Evolutionary conservation across 306 rosid genomes (phyloP).

Genomic region (Vigna angularis): DNA sequence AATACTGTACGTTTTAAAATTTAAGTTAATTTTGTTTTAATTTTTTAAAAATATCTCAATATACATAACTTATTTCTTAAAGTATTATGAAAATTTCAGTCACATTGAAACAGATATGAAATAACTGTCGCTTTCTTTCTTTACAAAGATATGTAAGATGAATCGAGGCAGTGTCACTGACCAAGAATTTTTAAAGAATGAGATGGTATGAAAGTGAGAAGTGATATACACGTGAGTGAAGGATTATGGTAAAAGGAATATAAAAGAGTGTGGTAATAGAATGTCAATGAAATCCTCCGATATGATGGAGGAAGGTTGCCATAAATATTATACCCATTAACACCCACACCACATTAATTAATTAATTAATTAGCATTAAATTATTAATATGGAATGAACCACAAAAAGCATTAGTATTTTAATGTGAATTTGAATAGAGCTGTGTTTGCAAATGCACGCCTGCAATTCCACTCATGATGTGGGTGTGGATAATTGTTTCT

Average conservation of each 20-base stretch:
- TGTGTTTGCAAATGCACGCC: constrained; percentile 63
- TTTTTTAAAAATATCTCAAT: no score
- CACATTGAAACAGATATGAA: no score
- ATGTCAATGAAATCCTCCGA: constrained; percentile 43
- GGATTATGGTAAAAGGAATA: constrained; percentile 57
- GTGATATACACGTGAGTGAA: constrained; percentile 39
- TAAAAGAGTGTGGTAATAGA: constrained; percentile 14
- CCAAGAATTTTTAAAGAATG: constrained; percentile 22
- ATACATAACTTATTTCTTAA: no score
- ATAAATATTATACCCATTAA: constrained; percentile 30
- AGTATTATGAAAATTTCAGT: no score
- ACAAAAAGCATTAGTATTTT: constrained; percentile 5
- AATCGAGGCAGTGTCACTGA: neutral
- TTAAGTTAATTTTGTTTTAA: no score
- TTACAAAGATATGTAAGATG: no score
- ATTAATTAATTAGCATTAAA: neutral
- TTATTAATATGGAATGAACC: neutral
- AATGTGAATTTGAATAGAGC: neutral
- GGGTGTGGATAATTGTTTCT: constrained; percentile 37
- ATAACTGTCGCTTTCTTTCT: no score
- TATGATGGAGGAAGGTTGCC: constrained; percentile 50
- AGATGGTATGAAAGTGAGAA: neutral
- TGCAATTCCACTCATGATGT: constrained; percentile 45
- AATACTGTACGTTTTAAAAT: no score
- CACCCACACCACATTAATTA: neutral